phyloP scores from a whole-genome alignment of 2,329 filamentous ascomycete genomes.

The Diaporthe australafricana region DNA sequence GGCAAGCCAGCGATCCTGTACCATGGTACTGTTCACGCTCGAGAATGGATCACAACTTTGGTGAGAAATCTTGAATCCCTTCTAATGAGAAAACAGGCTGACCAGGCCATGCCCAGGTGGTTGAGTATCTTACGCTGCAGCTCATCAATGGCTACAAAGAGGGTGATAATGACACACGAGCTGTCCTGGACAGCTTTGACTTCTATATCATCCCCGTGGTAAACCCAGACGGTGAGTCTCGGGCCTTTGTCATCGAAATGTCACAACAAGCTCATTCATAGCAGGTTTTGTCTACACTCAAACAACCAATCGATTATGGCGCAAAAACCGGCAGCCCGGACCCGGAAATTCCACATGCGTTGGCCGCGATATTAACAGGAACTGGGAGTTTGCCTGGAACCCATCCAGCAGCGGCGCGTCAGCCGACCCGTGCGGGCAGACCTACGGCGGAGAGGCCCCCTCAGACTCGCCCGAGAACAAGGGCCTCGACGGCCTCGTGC shows the following conservation, averaged over 20 bases:
- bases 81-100: conserved; percentile 55
- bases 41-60: conserved; percentile 70
- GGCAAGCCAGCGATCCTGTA: conserved; percentile 7
- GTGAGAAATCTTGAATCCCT: conserved; percentile 62
- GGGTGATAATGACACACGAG: background rate
- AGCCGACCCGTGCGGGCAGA: conserved; percentile 62
- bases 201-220: conserved; percentile 74
- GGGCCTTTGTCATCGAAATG: background rate
- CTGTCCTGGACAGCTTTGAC: conserved; percentile 70
- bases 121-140: conserved; percentile 11
- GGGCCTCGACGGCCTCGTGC: conserved; percentile 55
- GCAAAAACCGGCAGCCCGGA: conserved; percentile 63
- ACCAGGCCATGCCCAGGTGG: conserved; percentile 23
- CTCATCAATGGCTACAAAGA: conserved; percentile 14
- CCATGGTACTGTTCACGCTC: conserved; percentile 64
- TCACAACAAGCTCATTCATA: background rate
- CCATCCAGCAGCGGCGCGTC: conserved; percentile 59
- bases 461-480: conserved; percentile 61
- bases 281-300: conserved; percentile 66
- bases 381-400: conserved; percentile 54
- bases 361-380: conserved; percentile 64
- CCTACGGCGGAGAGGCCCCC: conserved; percentile 56
- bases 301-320: conserved; percentile 70
- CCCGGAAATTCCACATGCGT: conserved; percentile 51
- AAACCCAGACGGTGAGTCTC: conserved; percentile 66